Percentiles rank a stretch among this genome's conserved stretches.
phyloP scores from a whole-genome alignment of 345 rosid species.

The Bruguiera gymnorhiza region DNA sequence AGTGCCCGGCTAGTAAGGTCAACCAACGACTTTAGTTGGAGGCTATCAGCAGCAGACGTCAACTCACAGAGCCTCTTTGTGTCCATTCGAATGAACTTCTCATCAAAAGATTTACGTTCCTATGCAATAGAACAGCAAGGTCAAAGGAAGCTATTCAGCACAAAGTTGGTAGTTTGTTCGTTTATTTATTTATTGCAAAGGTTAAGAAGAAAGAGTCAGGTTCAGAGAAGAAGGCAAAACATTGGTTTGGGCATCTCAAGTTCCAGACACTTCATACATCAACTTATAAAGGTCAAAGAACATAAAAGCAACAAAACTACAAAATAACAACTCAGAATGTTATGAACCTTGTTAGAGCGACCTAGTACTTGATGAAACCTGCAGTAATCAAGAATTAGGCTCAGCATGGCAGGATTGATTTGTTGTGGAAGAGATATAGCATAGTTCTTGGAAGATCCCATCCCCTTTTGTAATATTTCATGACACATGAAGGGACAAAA shows the following conservation, averaged over 20 bases:
- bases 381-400: slow-evolving; percentile 83
- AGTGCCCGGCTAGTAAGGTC: slow-evolving; percentile 90
- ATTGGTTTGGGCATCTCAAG: background rate
- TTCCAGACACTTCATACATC: background rate
- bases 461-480: slow-evolving; percentile 42
- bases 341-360: slow-evolving; percentile 65
- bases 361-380: slow-evolving; percentile 90
- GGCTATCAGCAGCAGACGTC: slow-evolving; percentile 93
- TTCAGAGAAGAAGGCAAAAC: background rate
- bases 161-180: background rate
- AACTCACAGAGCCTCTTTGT: slow-evolving; percentile 86
- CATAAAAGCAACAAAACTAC: background rate
- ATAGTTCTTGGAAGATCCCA: slow-evolving; percentile 78
- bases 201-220: background rate
- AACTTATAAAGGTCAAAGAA: background rate
- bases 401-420: slow-evolving; percentile 68
- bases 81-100: slow-evolving; percentile 82
- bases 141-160: background rate
- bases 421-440: slow-evolving; percentile 81
- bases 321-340: slow-evolving; percentile 2
- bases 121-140: slow-evolving; percentile 14
- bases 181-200: background rate
- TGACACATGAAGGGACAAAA: slow-evolving; percentile 31
- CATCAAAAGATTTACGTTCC: slow-evolving; percentile 85
- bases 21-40: slow-evolving; percentile 84